Percentiles rank a stretch among this genome's conserved stretches.
These are phyloP conservation scores for Pyracantha coccinea DNA, from an alignment of 331 rosid genomes.

Conservation along the genomic window DNA sequence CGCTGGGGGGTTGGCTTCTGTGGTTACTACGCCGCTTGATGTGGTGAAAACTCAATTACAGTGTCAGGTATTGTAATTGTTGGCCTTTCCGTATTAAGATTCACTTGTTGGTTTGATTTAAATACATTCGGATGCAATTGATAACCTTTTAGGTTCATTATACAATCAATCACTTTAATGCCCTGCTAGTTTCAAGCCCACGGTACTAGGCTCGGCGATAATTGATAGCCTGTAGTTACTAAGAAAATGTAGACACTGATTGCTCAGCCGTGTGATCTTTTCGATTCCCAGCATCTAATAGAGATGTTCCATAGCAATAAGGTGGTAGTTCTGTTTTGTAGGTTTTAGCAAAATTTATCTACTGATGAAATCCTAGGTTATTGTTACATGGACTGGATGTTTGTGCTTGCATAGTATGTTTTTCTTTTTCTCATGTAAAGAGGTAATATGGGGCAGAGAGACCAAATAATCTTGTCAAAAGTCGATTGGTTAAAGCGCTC, in stretches of 20 bases:
- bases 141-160: not conserved
- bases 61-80: constrained; percentile 58
- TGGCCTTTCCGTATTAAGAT: not conserved
- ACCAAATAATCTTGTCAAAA: not conserved
- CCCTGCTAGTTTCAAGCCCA: not conserved
- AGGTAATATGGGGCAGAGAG: not conserved
- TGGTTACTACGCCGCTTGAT: constrained; percentile 83
- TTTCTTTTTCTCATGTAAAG: not conserved
- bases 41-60: constrained; percentile 94
- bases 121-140: not conserved
- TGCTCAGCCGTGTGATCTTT: not conserved
- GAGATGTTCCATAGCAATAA: not conserved
- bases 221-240: not conserved
- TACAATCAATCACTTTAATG: not conserved
- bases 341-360: not conserved
- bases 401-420: not conserved
- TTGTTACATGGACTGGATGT: not conserved
- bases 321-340: not conserved
- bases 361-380: not conserved
- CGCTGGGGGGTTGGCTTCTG: constrained; percentile 88
- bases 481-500: not conserved
- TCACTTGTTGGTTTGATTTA: not conserved
- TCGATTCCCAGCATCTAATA: not conserved
- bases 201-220: not conserved
- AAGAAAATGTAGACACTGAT: not conserved